Evolutionary conservation across 345 rosid species (phyloP).

Genomic region (Brassica napus): Da-Ae NC_063436.1:8487501-8488000

Average conservation of each 20-base stretch:
- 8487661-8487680: constrained; percentile 33
- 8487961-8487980: constrained; percentile 2
- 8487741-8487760: not conserved
- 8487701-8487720: constrained; percentile 14
- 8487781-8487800: not conserved
- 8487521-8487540: not conserved
- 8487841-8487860: not conserved
- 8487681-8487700: constrained; percentile 26
- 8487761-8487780: not conserved
- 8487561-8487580: constrained; percentile 6
- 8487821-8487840: not conserved
- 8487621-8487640: constrained; percentile 16
- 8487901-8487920: constrained; percentile 92
- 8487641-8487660: constrained; percentile 8
- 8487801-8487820: not conserved
- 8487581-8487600: constrained; percentile 21
- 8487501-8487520: constrained; percentile 41
- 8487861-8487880: constrained; percentile 51
- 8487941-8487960: too few species aligned
- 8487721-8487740: constrained; percentile 3
- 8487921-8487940: constrained; percentile 10
- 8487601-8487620: not conserved
- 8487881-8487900: constrained; percentile 97
- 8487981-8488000: constrained; percentile 35
- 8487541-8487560: constrained; percentile 28